Percentiles rank a stretch among this genome's conserved stretches.
Conservation (phyloP, 1,139 yeast genomes). For the Pneumocystis oryctolagi region DNA sequence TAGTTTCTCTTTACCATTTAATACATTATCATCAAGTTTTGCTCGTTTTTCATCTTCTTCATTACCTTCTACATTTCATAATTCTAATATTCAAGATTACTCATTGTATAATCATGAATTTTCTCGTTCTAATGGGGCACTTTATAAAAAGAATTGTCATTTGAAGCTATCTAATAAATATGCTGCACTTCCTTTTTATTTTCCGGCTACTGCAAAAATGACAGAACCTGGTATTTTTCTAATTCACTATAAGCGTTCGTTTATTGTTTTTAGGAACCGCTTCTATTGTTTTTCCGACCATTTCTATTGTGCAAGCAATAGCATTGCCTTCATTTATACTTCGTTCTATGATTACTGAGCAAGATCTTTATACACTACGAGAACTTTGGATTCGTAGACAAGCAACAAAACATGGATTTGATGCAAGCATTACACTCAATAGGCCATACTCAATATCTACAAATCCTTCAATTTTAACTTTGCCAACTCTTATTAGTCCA, state of each 20-base stretch:
- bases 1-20: neutral
- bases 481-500: neutral
- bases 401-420: neutral
- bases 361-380: neutral
- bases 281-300: neutral
- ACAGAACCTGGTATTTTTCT: neutral
- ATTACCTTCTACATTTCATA: neutral
- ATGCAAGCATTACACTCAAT: neutral
- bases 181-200: neutral
- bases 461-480: neutral
- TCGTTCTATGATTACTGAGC: neutral
- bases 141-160: neutral
- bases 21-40: neutral
- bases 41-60: neutral
- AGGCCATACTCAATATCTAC: neutral
- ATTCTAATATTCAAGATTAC: neutral
- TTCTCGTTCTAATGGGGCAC: neutral
- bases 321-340: neutral
- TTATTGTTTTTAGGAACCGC: neutral
- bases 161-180: neutral
- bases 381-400: neutral
- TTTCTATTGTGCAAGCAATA: neutral
- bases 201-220: neutral
- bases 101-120: neutral
- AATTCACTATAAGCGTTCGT: neutral